Evolutionary conservation across 2,329 filamentous ascomycete genomes (phyloP), one percentile per base, ranked within the genome.

Genomic region (Sclerotiophoma versabilis): DNA sequence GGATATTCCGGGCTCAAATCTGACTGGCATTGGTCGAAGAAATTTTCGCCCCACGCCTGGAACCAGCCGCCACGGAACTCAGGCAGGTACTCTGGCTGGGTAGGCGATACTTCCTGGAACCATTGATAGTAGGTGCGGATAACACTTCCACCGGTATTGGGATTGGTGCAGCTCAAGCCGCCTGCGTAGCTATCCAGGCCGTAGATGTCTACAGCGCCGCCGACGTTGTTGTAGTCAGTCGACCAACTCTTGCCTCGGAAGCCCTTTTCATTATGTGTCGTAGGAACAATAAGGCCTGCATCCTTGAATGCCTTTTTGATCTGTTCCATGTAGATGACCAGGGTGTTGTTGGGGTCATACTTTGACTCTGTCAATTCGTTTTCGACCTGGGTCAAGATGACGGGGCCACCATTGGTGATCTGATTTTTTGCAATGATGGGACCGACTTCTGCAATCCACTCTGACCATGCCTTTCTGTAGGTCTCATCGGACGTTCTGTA

Each of bases 21-120:
- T 0, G 79, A 71, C 12, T 68, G 46, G 58, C 81, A 84, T 48
- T 77, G 68, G 47, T 83, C 83, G 54, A 83, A 84, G 55, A 83
- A 83, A 1, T 73, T 74, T 3, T 79, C 79, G 0, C 79, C 80
- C 82, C 82, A 84, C 12, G 80, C 76, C n/a, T 80, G 79, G 50
- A 84, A 83, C 59, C 75, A 83, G 0, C 82, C 82, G 4, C 79
- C 80, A 61, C 83, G 77, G 25, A 84, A 84, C 61, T 84, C 83
- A 5, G 82, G 77, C 0, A 84, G 63, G 51, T 77, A 83, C 39
- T 77, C 76, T 1, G 83, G 83, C 60, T 85, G 83, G 1, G 81
- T 83, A 41, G 71, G 80, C 0, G 81, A 81, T 49, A 83, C 83
- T 33, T 82, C 80, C n/a, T 78, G 75, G 58, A 85, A 85, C 81